phyloP scores from a whole-genome alignment of 1,284 basidiomycete species.

The Moesziomyces antarcticus region DNA sequence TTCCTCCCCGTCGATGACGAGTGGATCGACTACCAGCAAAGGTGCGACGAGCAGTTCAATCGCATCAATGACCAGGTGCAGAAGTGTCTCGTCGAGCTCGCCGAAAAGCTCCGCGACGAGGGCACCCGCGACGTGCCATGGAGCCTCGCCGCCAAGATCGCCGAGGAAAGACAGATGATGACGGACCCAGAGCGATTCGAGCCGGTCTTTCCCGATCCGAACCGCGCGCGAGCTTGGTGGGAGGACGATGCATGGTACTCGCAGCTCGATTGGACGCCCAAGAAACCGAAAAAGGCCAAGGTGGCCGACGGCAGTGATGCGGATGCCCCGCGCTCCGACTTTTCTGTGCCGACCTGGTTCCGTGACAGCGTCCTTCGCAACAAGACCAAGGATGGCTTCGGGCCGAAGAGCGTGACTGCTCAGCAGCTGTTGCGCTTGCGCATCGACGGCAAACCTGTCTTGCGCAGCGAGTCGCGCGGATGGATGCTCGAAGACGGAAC shows the following conservation, averaged over 20 bases:
- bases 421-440: constrained; percentile 50
- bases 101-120: constrained; percentile 71
- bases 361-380: constrained; percentile 47
- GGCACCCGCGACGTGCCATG: constrained; percentile 50
- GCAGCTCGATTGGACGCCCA: constrained; percentile 96
- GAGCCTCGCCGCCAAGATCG: constrained; percentile 62
- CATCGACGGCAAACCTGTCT: constrained; percentile 42
- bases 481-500: constrained; percentile 41
- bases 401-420: constrained; percentile 27
- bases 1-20: constrained; percentile 89
- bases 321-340: constrained; percentile 12
- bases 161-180: constrained; percentile 28
- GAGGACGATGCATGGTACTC: constrained; percentile 84
- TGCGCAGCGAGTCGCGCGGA: constrained; percentile 18
- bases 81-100: constrained; percentile 76
- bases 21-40: constrained; percentile 84
- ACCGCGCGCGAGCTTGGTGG: constrained; percentile 70
- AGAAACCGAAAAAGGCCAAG: constrained; percentile 74
- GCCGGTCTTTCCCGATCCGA: constrained; percentile 38
- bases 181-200: constrained; percentile 17
- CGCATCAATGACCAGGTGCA: constrained; percentile 81
- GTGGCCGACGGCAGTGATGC: constrained; percentile 5
- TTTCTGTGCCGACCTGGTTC: constrained; percentile 55
- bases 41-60: constrained; percentile 82
- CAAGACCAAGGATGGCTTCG: constrained; percentile 39